Evolutionary conservation across 2,329 filamentous ascomycete genomes (phyloP), one percentile per base, ranked within the genome.

Genomic region (Calonectria hongkongensis): DNA sequence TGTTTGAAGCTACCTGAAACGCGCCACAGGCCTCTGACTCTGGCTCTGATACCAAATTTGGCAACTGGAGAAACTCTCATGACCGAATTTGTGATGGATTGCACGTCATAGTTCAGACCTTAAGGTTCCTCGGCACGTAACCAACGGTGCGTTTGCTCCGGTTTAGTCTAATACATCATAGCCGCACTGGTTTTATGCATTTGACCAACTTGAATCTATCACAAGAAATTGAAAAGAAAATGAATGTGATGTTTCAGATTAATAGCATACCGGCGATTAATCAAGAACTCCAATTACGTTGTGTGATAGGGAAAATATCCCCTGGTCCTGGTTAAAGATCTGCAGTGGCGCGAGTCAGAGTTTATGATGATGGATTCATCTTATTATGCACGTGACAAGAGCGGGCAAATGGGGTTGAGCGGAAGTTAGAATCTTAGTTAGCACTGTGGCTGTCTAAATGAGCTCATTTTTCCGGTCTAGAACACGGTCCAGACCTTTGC

Each of bases 111-210:
- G 16, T 41, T 60, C 39, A 27, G 25, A 27, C 21, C 54, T 27
- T 36, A 60, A 27, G 30, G 54, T 39, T 27, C 16, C n/a, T 25
- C 21, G 16, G 36, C 54, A 60, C 28, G 36, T 41, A 21, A 60
- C 18, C 54, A 39, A 25, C 54, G 54, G 54, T 12, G 21, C 36
- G 27, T 60, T 60, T 60, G 54, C 54, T 60, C 54, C 54, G 54
- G 36, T 21, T 60, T 60, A 13, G 54, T 39, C 21, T 25, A 36
- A 41, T 21, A 21, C 21, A 21, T 12, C 21, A 41, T 21, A 36
- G n/a, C 54, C 54, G 39, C 54, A 16, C 39, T 27, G 27, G 33
- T 21, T 18, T 18, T 16, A 27, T 21, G n/a, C 7, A n/a, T 27
- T 13, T 60, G 15, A 36, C 15, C 33, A 21, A 15, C 15, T 18